These are phyloP conservation scores for Candida peoriensis DNA, from an alignment of 805 yeast genomes.

Conservation along the genomic window DNA sequence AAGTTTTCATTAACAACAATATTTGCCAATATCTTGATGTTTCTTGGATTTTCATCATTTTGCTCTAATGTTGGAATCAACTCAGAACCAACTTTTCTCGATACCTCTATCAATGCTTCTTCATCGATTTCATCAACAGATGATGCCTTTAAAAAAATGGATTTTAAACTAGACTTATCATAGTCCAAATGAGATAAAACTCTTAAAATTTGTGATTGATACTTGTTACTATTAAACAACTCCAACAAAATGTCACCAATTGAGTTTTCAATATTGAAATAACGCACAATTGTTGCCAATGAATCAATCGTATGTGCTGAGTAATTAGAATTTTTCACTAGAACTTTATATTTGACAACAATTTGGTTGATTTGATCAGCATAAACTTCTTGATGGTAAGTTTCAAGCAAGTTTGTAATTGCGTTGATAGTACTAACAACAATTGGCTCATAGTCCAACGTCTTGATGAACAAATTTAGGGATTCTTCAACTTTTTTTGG, in stretches of 20 bases:
- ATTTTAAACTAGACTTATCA: slow-evolving; percentile 12
- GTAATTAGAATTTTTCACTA: slow-evolving; percentile 11
- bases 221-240: slow-evolving; percentile 12
- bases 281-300: slow-evolving; percentile 15
- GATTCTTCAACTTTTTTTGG: slow-evolving; percentile 22
- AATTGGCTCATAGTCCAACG: slow-evolving; percentile 32
- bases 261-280: slow-evolving; percentile 15
- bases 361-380: slow-evolving; percentile 8
- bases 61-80: slow-evolving; percentile 22
- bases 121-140: slow-evolving; percentile 23
- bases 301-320: slow-evolving; percentile 19
- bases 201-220: slow-evolving; percentile 20
- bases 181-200: slow-evolving; percentile 19
- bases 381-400: slow-evolving; percentile 10
- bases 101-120: slow-evolving; percentile 19
- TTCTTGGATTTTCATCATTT: slow-evolving; percentile 13
- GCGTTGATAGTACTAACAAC: slow-evolving; percentile 27
- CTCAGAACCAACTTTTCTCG: slow-evolving; percentile 22
- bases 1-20: slow-evolving; percentile 21
- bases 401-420: slow-evolving; percentile 20
- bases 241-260: slow-evolving; percentile 16
- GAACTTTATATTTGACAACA: slow-evolving; percentile 9
- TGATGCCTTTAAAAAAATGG: slow-evolving; percentile 19
- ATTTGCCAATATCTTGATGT: slow-evolving; percentile 21
- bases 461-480: slow-evolving; percentile 27